These are phyloP conservation scores for Colletotrichum ledebouriae DNA, from an alignment of 2,329 filamentous ascomycete genomes.

Conservation along the genomic window DNA sequence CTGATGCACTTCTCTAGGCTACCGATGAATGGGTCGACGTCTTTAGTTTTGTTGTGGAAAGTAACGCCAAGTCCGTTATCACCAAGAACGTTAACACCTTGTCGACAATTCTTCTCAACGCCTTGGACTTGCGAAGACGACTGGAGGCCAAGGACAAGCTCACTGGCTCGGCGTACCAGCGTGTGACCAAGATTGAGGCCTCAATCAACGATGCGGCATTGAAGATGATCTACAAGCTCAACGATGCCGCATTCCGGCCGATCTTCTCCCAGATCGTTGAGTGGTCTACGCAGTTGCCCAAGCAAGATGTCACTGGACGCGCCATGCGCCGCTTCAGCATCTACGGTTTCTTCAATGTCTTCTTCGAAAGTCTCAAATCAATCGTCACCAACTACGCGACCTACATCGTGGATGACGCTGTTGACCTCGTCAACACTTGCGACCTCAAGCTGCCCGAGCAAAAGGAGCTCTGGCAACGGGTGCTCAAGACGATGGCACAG, in stretches of 20 bases:
- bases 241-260: conserved; percentile 92
- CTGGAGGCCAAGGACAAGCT: conserved; percentile 63
- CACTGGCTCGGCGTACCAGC: conserved; percentile 55
- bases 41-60: conserved; percentile 79
- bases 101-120: conserved; percentile 72
- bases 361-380: conserved; percentile 90
- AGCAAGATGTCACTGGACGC: conserved; percentile 71
- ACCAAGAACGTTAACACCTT: conserved; percentile 79
- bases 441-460: conserved; percentile 65
- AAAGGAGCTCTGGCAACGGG: conserved; percentile 74
- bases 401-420: conserved; percentile 83
- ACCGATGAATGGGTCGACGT: conserved; percentile 77
- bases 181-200: conserved; percentile 70
- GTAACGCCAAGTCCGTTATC: conserved; percentile 82
- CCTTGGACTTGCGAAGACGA: conserved; percentile 75
- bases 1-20: conserved; percentile 60
- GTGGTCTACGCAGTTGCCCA: conserved; percentile 76
- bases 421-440: conserved; percentile 69
- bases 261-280: conserved; percentile 90
- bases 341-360: conserved; percentile 82
- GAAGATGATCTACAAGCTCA: conserved; percentile 96
- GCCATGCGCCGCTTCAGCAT: conserved; percentile 78
- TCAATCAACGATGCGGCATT: conserved; percentile 79
- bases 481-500: conserved; percentile 78
- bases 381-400: conserved; percentile 94